phyloP scores from a whole-genome alignment of 768 basidiomycete genomes.

The Roridomyces roridus region DNA sequence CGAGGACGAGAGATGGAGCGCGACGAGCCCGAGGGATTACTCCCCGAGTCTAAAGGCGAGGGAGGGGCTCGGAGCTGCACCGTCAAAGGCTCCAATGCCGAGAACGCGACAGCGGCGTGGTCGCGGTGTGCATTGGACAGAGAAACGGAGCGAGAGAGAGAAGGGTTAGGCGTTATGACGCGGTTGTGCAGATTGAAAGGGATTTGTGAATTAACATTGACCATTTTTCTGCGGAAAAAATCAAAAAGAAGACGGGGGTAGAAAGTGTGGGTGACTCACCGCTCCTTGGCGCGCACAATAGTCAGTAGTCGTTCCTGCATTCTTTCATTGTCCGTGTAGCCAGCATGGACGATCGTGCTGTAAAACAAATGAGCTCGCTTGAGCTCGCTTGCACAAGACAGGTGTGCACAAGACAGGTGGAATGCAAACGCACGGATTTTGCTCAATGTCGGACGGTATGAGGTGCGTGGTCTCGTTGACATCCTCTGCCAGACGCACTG shows the following conservation, averaged over 20 bases:
- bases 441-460: slow-evolving; percentile 20
- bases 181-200: slow-evolving; percentile 34
- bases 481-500: not conserved
- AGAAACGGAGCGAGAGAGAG: slow-evolving; percentile 19
- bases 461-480: slow-evolving; percentile 18
- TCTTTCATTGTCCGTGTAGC: slow-evolving; percentile 58
- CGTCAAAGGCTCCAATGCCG: slow-evolving; percentile 22
- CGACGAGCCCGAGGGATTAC: slow-evolving; percentile 18
- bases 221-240: slow-evolving; percentile 29
- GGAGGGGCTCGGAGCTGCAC: slow-evolving; percentile 19
- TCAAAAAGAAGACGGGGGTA: not conserved
- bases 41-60: slow-evolving; percentile 5
- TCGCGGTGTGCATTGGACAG: slow-evolving; percentile 15
- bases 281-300: slow-evolving; percentile 31
- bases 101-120: not conserved
- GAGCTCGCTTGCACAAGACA: too few relatives aligned
- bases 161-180: slow-evolving; percentile 18
- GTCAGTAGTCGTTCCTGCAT: slow-evolving; percentile 23
- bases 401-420: not conserved
- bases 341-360: slow-evolving; percentile 32
- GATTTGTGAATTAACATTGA: slow-evolving; percentile 31
- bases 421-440: slow-evolving; percentile 10
- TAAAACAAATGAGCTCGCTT: not conserved
- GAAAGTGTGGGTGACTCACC: slow-evolving; percentile 19
- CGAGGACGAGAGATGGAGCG: slow-evolving; percentile 21